Evolutionary conservation across 345 rosid species (phyloP).

Genomic region (Murraya koenigii): DNA sequence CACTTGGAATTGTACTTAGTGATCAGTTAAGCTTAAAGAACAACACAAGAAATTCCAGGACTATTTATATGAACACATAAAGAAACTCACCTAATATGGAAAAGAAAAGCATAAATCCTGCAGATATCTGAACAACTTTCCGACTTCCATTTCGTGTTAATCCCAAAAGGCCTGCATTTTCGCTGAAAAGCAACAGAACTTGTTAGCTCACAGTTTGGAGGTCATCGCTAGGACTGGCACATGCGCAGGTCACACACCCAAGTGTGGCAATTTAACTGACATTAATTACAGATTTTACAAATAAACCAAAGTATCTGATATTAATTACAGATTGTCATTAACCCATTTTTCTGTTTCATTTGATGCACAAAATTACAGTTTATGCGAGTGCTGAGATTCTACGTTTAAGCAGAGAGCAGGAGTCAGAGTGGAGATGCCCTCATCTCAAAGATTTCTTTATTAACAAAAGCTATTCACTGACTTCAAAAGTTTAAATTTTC

Average conservation of each 20-base stretch:
- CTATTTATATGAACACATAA: not conserved
- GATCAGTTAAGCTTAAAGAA: not conserved
- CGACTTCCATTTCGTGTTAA: conserved; percentile 83
- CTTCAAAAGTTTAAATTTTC: not conserved
- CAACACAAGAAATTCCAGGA: not conserved
- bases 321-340: not conserved
- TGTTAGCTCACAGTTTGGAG: conserved; percentile 6
- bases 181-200: conserved; percentile 41
- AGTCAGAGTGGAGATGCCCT: not conserved
- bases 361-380: too few relatives aligned
- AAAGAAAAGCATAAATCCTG: conserved; percentile 88
- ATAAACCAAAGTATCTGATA: not conserved
- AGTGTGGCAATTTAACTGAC: not conserved
- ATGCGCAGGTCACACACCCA: not conserved
- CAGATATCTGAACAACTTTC: conserved; percentile 73
- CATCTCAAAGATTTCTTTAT: not conserved
- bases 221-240: not conserved
- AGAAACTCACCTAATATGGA: conserved; percentile 59
- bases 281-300: not conserved
- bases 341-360: not conserved
- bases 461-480: not conserved
- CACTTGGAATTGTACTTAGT: not conserved
- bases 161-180: conserved; percentile 90
- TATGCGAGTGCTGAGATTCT: not conserved
- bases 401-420: not conserved